Evolutionary conservation across 2,329 filamentous ascomycete species (phyloP).

Genomic region (Curvularia verruculosa): DNA sequence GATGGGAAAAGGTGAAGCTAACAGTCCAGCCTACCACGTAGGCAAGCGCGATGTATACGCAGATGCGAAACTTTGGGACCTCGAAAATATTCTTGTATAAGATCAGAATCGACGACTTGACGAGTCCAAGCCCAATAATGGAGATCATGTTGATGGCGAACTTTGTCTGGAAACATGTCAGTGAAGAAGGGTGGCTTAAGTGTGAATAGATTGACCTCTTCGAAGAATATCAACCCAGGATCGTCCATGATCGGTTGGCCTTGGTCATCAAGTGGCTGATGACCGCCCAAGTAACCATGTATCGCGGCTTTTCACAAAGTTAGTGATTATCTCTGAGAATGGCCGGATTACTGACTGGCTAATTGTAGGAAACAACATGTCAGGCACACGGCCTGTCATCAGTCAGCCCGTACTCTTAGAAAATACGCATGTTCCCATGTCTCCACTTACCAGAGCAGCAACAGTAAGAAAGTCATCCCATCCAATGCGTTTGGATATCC

Average conservation of each 20-base stretch:
- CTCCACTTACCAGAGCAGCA: slow-evolving; percentile 28
- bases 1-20: slow-evolving; percentile 31
- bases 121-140: slow-evolving; percentile 33
- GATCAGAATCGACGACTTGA: slow-evolving; percentile 40
- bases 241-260: slow-evolving; percentile 32
- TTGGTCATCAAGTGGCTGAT: slow-evolving; percentile 27
- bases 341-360: slow-evolving; percentile 19
- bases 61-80: slow-evolving; percentile 26
- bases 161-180: slow-evolving; percentile 28
- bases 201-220: slow-evolving; percentile 17
- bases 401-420: slow-evolving; percentile 6
- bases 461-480: slow-evolving; percentile 33
- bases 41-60: slow-evolving; percentile 28
- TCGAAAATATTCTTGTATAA: slow-evolving; percentile 41
- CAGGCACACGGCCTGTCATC: slow-evolving; percentile 22
- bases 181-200: neutral
- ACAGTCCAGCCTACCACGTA: slow-evolving; percentile 34
- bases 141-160: slow-evolving; percentile 37
- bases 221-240: slow-evolving; percentile 31
- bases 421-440: too few relatives aligned
- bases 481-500: slow-evolving; percentile 24
- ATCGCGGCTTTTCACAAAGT: slow-evolving; percentile 18
- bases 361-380: slow-evolving; percentile 30
- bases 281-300: slow-evolving; percentile 30
- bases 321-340: neutral